These are phyloP conservation scores for Microsporum canis DNA, from an alignment of 2,329 filamentous ascomycete species.

Conservation along the genomic window DNA sequence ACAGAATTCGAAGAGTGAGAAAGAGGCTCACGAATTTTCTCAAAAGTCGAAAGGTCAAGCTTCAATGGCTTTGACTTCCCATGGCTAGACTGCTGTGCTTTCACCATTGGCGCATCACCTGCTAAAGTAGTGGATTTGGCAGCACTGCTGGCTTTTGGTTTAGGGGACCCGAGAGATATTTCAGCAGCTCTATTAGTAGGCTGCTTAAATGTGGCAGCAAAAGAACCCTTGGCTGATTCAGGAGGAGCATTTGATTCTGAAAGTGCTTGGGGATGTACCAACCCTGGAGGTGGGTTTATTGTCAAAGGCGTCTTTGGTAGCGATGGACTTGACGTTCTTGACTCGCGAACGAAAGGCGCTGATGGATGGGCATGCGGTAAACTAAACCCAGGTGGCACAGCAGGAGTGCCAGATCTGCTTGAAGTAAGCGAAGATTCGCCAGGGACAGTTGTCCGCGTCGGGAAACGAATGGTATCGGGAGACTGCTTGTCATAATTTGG, in stretches of 20 bases:
- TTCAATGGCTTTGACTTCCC: constrained; percentile 27
- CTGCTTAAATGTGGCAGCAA: constrained; percentile 16
- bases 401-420: constrained; percentile 28
- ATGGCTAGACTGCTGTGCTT: constrained; percentile 4
- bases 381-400: constrained; percentile 32
- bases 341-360: constrained; percentile 24
- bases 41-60: constrained; percentile 21
- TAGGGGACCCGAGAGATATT: constrained; percentile 34
- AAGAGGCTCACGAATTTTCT: constrained; percentile 10
- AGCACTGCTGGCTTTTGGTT: constrained; percentile 20
- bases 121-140: background rate
- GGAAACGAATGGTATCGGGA: constrained; percentile 27
- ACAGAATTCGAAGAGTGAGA: constrained; percentile 20
- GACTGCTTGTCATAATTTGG: constrained; percentile 23
- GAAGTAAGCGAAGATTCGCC: constrained; percentile 18
- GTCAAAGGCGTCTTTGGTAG: constrained; percentile 3
- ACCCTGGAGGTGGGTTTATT: constrained; percentile 18
- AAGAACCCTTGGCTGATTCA: constrained; percentile 13
- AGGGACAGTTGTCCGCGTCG: constrained; percentile 26
- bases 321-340: constrained; percentile 14
- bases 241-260: constrained; percentile 16
- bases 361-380: constrained; percentile 32
- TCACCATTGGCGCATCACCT: constrained; percentile 6
- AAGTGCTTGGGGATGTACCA: constrained; percentile 21
- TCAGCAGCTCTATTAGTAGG: constrained; percentile 26